These are phyloP conservation scores for Ricinus communis DNA, from an alignment of 345 rosid species.

Conservation along the genomic window DNA sequence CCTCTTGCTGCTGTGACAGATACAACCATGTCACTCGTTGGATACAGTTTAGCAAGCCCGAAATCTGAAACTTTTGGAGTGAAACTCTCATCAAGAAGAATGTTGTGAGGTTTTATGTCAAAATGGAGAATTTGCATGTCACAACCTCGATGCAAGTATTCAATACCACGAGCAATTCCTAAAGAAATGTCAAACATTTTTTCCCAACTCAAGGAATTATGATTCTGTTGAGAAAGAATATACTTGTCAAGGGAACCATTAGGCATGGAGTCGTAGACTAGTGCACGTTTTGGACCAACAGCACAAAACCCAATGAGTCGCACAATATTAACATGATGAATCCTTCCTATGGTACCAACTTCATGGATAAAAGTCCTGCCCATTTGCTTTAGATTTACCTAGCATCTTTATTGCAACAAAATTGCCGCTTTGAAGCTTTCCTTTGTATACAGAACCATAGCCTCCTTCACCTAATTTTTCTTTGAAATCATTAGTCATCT, in stretches of 20 bases:
- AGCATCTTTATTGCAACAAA: slow-evolving; percentile 12
- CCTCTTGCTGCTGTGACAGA: slow-evolving; percentile 22
- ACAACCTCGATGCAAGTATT: slow-evolving; percentile 20
- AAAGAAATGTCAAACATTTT: slow-evolving; percentile 11
- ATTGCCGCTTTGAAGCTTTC: slow-evolving; percentile 7
- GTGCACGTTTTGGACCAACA: background rate
- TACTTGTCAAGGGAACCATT: slow-evolving; percentile 17
- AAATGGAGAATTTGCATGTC: slow-evolving; percentile 21
- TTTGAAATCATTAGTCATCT: slow-evolving; percentile 15
- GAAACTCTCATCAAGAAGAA: slow-evolving; percentile 16
- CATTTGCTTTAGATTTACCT: slow-evolving; percentile 4
- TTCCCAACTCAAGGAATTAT: slow-evolving; percentile 10
- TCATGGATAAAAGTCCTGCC: slow-evolving; percentile 11
- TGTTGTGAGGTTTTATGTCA: slow-evolving; percentile 7
- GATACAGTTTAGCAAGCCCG: slow-evolving; percentile 21
- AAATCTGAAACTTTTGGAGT: slow-evolving; percentile 26
- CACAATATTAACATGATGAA: slow-evolving; percentile 11
- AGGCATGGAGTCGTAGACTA: slow-evolving; percentile 16
- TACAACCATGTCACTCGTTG: slow-evolving; percentile 8
- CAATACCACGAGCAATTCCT: slow-evolving; percentile 19
- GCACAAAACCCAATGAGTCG: slow-evolving; percentile 15
- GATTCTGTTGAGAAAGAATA: background rate
- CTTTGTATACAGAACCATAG: slow-evolving; percentile 13
- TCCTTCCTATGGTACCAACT: slow-evolving; percentile 17
- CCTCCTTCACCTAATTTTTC: slow-evolving; percentile 16